A percentile compares a stretch with the other conserved stretches of the same genome.
Conservation (phyloP, 805 yeast genomes). For the Yarrowia sp. region DNA sequence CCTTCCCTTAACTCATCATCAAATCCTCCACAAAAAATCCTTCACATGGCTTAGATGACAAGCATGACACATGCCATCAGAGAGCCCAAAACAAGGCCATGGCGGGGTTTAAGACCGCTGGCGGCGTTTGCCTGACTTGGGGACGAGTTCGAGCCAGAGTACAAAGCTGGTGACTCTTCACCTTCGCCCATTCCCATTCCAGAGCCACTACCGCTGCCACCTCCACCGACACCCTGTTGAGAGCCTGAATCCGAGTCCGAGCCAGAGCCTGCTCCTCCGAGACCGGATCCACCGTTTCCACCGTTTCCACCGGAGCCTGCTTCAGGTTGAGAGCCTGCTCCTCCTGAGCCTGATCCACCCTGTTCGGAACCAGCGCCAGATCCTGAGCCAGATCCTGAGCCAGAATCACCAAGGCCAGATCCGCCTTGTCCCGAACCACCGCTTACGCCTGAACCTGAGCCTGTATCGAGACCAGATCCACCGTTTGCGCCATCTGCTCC, state of each 20-base stretch:
- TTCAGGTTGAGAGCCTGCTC: no score
- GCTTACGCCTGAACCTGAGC: no score
- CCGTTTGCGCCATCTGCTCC: no score
- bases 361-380: no score
- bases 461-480: no score
- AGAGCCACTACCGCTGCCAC: neutral
- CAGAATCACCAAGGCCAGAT: neutral
- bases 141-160: neutral
- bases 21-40: conserved; percentile 6
- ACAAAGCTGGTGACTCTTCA: neutral
- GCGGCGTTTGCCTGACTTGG: neutral
- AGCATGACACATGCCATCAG: conserved; percentile 2
- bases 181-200: neutral
- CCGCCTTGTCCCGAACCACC: neutral
- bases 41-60: neutral
- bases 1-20: conserved; percentile 11
- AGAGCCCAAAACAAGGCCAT: neutral
- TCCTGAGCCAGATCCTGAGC: neutral
- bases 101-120: conserved; percentile 2
- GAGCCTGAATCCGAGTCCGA: neutral
- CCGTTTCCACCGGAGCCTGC: neutral
- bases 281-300: neutral
- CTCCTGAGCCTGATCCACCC: no score
- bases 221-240: neutral
- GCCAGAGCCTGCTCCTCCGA: neutral